Evolutionary conservation across 768 basidiomycete species (phyloP).

Genomic region (Podaxis mareebaensis): DNA sequence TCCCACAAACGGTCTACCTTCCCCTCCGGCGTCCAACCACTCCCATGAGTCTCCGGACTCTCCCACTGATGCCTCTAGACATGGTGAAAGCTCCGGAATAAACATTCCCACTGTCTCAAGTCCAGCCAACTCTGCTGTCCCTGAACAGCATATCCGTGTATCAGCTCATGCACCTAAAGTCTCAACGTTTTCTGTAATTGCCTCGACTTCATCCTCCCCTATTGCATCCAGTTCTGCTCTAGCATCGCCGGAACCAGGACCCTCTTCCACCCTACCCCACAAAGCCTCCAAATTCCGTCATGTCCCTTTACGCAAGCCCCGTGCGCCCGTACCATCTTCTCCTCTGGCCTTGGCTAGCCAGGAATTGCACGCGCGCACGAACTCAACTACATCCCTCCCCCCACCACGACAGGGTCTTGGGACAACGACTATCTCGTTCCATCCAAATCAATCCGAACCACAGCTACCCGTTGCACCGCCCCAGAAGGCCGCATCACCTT

Average conservation of each 20-base stretch:
- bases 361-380: conserved; percentile 23
- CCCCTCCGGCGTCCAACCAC: conserved; percentile 16
- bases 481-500: background rate
- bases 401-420: conserved; percentile 14
- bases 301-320: conserved; percentile 39
- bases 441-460: conserved; percentile 11
- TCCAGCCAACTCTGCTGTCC: background rate
- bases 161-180: background rate
- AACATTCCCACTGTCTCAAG: background rate
- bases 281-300: conserved; percentile 42
- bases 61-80: background rate
- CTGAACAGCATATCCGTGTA: background rate
- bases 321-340: conserved; percentile 32
- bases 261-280: conserved; percentile 29
- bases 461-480: background rate
- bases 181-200: background rate
- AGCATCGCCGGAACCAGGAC: conserved; percentile 1
- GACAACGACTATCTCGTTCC: background rate
- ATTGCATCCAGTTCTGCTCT: conserved; percentile 1
- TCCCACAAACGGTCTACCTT: conserved; percentile 15
- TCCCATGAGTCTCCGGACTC: conserved; percentile 12
- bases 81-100: background rate
- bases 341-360: conserved; percentile 30
- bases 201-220: conserved; percentile 9
- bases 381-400: conserved; percentile 27